These are phyloP conservation scores for Malus sieversii DNA, from an alignment of 306 rosid species.

Conservation along the genomic window DNA sequence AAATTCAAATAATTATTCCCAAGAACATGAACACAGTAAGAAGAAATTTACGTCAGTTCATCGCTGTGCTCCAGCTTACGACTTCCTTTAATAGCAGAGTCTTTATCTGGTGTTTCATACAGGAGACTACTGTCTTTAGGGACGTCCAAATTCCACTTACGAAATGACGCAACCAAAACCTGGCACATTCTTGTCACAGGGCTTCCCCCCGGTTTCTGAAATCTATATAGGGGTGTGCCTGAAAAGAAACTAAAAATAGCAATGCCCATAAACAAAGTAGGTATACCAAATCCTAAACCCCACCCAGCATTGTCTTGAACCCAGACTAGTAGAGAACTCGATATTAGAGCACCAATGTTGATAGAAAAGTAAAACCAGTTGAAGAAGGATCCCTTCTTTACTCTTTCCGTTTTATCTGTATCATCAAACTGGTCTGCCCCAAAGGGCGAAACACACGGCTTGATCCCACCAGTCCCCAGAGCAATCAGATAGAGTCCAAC, in stretches of 20 bases:
- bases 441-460: slow-evolving; percentile 91
- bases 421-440: slow-evolving; percentile 99
- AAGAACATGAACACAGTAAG: not conserved
- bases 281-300: slow-evolving; percentile 99
- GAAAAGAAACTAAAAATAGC: slow-evolving; percentile 79
- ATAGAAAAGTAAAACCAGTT: slow-evolving; percentile 96
- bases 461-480: slow-evolving; percentile 93
- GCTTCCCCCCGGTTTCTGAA: slow-evolving; percentile 97
- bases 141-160: slow-evolving; percentile 47
- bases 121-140: slow-evolving; percentile 70
- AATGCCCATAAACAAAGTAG: slow-evolving; percentile 73
- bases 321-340: slow-evolving; percentile 79
- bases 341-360: slow-evolving; percentile 82
- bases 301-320: slow-evolving; percentile 94
- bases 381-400: slow-evolving; percentile 89
- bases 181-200: slow-evolving; percentile 95
- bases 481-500: slow-evolving; percentile 92
- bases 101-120: slow-evolving; percentile 67
- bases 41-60: slow-evolving; percentile 57
- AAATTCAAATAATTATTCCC: not conserved
- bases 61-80: slow-evolving; percentile 80
- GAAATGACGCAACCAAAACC: slow-evolving; percentile 81
- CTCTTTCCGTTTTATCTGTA: slow-evolving; percentile 74
- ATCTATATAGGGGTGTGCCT: slow-evolving; percentile 83
- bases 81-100: slow-evolving; percentile 89